A percentile compares a stretch with the other conserved stretches of the same genome.
Evolutionary conservation across 768 basidiomycete genomes (phyloP).

Genomic region (Phanerochaete sordida): DNA sequence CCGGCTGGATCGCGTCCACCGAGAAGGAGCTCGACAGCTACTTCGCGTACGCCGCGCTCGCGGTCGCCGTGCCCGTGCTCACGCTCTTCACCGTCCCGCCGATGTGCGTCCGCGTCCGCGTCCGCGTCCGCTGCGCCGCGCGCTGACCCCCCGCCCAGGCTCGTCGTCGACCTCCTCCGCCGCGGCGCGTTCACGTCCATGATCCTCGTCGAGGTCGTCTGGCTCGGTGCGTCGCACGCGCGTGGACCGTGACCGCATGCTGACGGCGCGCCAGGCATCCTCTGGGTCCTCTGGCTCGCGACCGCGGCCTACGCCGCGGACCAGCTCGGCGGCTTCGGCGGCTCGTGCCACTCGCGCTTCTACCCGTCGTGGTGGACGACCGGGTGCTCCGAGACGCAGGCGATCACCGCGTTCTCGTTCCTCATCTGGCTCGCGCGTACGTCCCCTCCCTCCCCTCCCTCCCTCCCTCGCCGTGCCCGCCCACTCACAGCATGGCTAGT

Average conservation of each 20-base stretch:
- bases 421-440: constrained; percentile 33
- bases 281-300: constrained; percentile 40
- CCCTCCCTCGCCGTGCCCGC: background rate
- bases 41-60: constrained; percentile 24
- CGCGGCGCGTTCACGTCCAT: constrained; percentile 37
- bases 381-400: constrained; percentile 29
- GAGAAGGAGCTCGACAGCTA: constrained; percentile 9
- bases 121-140: background rate
- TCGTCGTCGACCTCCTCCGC: constrained; percentile 31
- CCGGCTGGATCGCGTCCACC: constrained; percentile 23
- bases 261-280: constrained; percentile 21
- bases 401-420: constrained; percentile 33
- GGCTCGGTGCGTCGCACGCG: constrained; percentile 29
- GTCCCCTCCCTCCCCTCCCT: constrained; percentile 3
- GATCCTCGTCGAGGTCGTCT: constrained; percentile 33
- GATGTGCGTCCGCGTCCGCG: constrained; percentile 6
- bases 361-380: constrained; percentile 9
- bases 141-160: constrained; percentile 21
- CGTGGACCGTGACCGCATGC: background rate
- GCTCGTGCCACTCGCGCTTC: constrained; percentile 11
- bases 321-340: background rate
- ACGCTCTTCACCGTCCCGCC: constrained; percentile 3
- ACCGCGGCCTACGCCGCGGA: constrained; percentile 27
- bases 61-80: constrained; percentile 22
- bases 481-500: constrained; percentile 20